Evolutionary conservation across 179 eudicot species (phyloP), one percentile per base, ranked within the genome.

Genomic region (Vitellaria paradoxa): DNA sequence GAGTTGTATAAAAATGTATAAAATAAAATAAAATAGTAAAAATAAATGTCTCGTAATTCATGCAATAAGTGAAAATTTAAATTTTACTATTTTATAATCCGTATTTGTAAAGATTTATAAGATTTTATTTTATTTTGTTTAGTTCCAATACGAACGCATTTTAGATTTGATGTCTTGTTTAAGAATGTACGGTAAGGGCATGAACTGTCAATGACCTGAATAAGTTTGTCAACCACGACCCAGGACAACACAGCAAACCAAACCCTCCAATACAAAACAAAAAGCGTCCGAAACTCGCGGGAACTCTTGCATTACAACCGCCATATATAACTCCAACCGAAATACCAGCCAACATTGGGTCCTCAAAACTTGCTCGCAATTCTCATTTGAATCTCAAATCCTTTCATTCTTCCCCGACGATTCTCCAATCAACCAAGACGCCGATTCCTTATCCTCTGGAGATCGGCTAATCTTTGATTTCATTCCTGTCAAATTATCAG

Each of bases 321-420:
- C 21, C 73, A 70, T 30, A 30, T 60, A 70, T 30, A 30, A 47
- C 57, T 47, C 59, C 57, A 69, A 20, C 18, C 57, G 18, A 56
- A 57, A 0, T 17, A 23, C 18, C 76, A n/a, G 65, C 76, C 65
- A 73, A 40, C 40, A 67, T 73, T 61, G 60, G 73, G 73, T 52
- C 45, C 50, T 70, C 11, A 60, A 26, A 23, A 10, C 61, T 72
- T 55, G 65, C 76, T 2, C 17, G 10, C 49, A 57, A 9, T 40
- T 63, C 52, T 42, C 67, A 6, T 60, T 6, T 26, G 37, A 24
- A 73, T 60, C 76, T 73, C 52, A 8, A 59, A 59, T 42, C 8
- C 47, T 66, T 66, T 15, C 50, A 40, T 42, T 45, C 40, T 73
- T 73, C 40, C 55, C 67, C 40, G 10, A 37, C 20, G 37, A 72